Percentiles rank a stretch among this genome's conserved stretches.
Conservation (phyloP, 345 rosid species). For the Populus pruinosa region DNA sequence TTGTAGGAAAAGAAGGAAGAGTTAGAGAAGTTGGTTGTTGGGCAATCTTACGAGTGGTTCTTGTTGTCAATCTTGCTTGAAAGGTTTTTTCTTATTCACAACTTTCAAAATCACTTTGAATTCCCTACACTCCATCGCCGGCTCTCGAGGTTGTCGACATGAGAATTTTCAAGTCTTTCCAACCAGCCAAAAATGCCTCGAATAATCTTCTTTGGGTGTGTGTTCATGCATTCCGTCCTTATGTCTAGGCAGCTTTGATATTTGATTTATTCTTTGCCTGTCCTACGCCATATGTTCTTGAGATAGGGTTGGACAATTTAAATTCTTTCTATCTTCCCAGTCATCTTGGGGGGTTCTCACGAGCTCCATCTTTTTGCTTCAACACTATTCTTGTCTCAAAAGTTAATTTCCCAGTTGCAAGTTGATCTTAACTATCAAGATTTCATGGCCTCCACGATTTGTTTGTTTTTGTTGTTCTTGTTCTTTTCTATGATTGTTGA, state of each 20-base stretch:
- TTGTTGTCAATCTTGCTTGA: not conserved
- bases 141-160: not conserved
- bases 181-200: too few relatives aligned
- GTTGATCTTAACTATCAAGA: not conserved
- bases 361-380: not conserved
- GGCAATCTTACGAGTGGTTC: not conserved
- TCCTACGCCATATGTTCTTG: not conserved
- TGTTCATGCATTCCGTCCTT: not conserved
- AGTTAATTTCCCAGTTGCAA: not conserved
- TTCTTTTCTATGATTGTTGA: slow-evolving; percentile 5
- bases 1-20: too few relatives aligned
- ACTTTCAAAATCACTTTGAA: not conserved
- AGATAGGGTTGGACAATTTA: not conserved
- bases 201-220: not conserved
- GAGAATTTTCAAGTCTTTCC: not conserved
- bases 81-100: not conserved
- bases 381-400: not conserved
- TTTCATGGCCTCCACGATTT: slow-evolving; percentile 14
- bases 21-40: too few relatives aligned
- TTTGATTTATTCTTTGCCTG: not conserved
- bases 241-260: not conserved
- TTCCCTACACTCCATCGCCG: not conserved
- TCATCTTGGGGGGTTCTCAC: not conserved
- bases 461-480: slow-evolving; percentile 9
- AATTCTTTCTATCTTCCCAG: not conserved